Evolutionary conservation across 139 green algal genomes (phyloP).

Genomic region (Closterium sp.): DNA sequence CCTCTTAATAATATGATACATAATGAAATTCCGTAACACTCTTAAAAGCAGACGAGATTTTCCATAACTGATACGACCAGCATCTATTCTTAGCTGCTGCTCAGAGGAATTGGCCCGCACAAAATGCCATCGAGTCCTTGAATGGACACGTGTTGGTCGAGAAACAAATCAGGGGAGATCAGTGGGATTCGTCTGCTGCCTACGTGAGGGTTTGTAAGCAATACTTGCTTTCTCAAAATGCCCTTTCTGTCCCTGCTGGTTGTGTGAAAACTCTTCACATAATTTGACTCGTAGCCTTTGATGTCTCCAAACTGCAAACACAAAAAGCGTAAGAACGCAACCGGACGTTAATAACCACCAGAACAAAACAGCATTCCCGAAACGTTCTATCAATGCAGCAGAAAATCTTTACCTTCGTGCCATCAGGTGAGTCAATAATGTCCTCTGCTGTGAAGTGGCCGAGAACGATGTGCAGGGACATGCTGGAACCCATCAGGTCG

Average conservation of each 20-base stretch:
- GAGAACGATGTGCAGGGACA: neutral
- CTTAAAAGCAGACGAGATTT: too few relatives aligned
- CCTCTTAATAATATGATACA: too few relatives aligned
- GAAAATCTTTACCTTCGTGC: neutral
- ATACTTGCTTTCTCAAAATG: neutral
- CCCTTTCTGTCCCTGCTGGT: neutral
- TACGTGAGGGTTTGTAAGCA: neutral
- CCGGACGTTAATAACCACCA: too few relatives aligned
- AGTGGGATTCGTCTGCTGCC: neutral
- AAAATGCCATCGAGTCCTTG: neutral
- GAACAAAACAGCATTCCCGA: too few relatives aligned
- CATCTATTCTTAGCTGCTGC: neutral
- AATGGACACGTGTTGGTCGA: neutral
- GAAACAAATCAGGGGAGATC: neutral
- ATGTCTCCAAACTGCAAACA: neutral
- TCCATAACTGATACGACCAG: too few relatives aligned
- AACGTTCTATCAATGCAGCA: too few relatives aligned
- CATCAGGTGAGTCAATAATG: neutral
- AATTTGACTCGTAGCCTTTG: neutral
- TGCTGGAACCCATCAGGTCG: neutral
- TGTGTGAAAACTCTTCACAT: neutral
- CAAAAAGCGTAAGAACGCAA: too few relatives aligned
- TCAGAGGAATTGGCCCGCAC: neutral
- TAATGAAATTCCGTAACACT: too few relatives aligned
- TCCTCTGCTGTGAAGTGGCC: neutral